A percentile compares a stretch with the other conserved stretches of the same genome.
Conservation (phyloP, 169 alveolate genomes). For the Plasmodium yoelii region DNA sequence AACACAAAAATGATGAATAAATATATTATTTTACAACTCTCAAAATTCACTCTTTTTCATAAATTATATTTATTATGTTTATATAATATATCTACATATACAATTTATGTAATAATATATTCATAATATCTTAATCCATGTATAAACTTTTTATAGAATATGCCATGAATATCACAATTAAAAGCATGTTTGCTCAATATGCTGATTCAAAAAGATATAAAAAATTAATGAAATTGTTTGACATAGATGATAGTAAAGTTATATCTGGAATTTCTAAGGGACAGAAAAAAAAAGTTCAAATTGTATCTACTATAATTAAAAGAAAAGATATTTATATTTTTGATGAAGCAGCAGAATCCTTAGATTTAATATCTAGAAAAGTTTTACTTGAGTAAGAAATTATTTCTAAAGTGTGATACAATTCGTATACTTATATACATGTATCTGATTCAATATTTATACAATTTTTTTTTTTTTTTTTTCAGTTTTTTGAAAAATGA, state of each 20-base stretch:
- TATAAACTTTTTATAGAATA: conserved; percentile 25
- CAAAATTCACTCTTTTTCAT: not conserved
- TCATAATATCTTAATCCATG: not conserved
- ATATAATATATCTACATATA: not conserved
- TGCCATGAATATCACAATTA: conserved; percentile 57
- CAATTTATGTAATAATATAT: not conserved
- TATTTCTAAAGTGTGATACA: not conserved
- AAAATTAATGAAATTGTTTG: conserved; percentile 49
- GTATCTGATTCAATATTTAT: not conserved
- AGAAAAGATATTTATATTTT: conserved; percentile 73
- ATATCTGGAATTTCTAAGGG: conserved; percentile 65
- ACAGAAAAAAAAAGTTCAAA: conserved; percentile 72
- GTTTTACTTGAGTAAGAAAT: conserved; percentile 53
- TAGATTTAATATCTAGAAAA: conserved; percentile 68
- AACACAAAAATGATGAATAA: no score
- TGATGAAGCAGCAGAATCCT: conserved; percentile 74
- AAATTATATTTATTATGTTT: not conserved
- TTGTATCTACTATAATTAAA: conserved; percentile 36
- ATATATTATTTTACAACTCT: no score
- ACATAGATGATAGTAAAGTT: conserved; percentile 48
- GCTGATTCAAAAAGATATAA: conserved; percentile 44
- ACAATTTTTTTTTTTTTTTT: not conserved
- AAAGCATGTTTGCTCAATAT: conserved; percentile 31
- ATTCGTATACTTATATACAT: conserved; percentile 1
- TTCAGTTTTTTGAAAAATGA: conserved; percentile 64